Evolutionary conservation across 768 basidiomycete species (phyloP), one percentile per base, ranked within the genome.

Genomic region (Pholiota microspora): DNA sequence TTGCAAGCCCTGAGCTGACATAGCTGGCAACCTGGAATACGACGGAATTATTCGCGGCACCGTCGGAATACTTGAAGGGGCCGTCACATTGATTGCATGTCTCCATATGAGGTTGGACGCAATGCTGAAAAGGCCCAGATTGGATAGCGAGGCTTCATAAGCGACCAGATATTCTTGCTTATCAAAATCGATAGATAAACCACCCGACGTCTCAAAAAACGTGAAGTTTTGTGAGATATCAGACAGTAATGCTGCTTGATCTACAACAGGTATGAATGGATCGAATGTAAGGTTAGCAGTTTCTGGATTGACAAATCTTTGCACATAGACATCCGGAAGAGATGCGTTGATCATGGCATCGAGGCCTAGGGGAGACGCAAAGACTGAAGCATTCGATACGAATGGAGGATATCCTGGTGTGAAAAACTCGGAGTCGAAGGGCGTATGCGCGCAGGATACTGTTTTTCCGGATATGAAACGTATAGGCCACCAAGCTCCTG

Each of bases 211-310:
- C 6, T 42, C 16, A 62, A 0, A 80, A 70, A n/a, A 87, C 65
- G 54, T 83, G 65, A 80, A 85, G 45, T 83, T 70, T 40, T 75
- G 69, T 25, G 73, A 56, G 51, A 90, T 78, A 4, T 72, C 74
- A 18, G 76, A 62, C 18, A 84, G 71, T 61, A 92, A 89, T 0
- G 85, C 81, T 0, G 76, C 57, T 44, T 87, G 85, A 63, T 86
- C 75, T 1, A 74, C 42, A 16, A 86, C 61, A 16, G 40, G 16
- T 0, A 55, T 77, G 72, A 13, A 67, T 66, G 3, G 75, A 69
- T 10, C 57, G 60, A 49, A 86, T 64, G 1, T 55, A 49, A 12
- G 49, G 54, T 0, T 74, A 64, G 18, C 70, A 74, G 53, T 47
- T 64, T 3, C 84, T 84, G 3, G 68, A 7, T 68, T 68, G 62